These are phyloP conservation scores for Dalbergia cochinchinensis DNA, from an alignment of 306 rosid genomes.

Conservation along the genomic window DNA sequence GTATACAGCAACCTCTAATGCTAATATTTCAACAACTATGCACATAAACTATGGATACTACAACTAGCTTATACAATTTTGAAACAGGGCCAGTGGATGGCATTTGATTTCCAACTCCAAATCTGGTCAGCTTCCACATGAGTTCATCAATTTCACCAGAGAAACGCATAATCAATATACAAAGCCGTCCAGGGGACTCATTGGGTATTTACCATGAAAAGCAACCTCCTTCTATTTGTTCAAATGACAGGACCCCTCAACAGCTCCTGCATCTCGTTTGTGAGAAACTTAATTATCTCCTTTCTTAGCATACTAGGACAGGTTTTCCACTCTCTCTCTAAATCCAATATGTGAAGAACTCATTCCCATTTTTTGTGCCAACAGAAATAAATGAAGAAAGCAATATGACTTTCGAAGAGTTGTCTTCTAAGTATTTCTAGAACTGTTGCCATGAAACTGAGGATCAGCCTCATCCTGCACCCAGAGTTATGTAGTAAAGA, in stretches of 20 bases:
- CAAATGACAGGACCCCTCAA: constrained; percentile 1
- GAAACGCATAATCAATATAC: not conserved
- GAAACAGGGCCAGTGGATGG: not conserved
- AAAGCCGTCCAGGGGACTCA: constrained; percentile 10
- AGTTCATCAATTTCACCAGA: constrained; percentile 3
- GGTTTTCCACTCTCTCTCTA: constrained; percentile 7
- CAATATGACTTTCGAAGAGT: constrained; percentile 24
- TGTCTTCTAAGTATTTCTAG: constrained; percentile 65
- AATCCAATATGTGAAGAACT: constrained; percentile 6
- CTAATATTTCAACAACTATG: not conserved
- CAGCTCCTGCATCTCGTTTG: constrained; percentile 29
- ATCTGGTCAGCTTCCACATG: not conserved
- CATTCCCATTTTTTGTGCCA: constrained; percentile 18
- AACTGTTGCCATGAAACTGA: constrained; percentile 74
- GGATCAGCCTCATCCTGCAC: constrained; percentile 78
- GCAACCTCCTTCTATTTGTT: constrained; percentile 19
- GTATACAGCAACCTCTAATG: constrained; percentile 20
- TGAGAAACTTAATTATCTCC: constrained; percentile 19
- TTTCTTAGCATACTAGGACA: constrained; percentile 6
- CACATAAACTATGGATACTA: constrained; percentile 14
- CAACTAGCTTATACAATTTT: not conserved
- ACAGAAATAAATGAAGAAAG: constrained; percentile 15
- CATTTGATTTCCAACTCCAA: constrained; percentile 16
- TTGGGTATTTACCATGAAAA: constrained; percentile 9
- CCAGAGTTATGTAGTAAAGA: constrained; percentile 35